Evolutionary conservation across 495 filamentous ascomycete genomes (phyloP), one percentile per base, ranked within the genome.

Genomic region (Sabuloglossum arenarium): DNA sequence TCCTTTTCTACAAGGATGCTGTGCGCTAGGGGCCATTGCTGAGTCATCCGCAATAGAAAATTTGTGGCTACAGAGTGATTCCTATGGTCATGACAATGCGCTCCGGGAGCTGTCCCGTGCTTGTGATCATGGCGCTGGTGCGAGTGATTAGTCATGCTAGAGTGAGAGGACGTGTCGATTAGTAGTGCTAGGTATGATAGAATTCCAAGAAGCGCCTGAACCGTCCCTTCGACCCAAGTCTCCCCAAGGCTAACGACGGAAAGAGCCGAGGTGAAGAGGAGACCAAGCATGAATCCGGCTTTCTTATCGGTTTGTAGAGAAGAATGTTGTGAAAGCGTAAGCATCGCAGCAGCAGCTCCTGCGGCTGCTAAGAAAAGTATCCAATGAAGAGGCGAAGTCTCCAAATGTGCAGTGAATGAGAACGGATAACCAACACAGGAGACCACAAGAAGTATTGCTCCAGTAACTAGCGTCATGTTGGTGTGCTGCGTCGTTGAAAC

Each of bases 1-100:
- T 99, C 90, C 61, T 88, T 90, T 61, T 95, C 88, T 25, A 81
- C 76, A 58, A 99, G 68, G 58, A 99, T 88, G 56, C 86, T 81
- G 57, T 94, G 80, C 14, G 94, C 58, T 14, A 97, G 66, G 2
- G 88, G 86, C 68, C 79, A 90, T 28, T 71, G 72, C 55, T 83
- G 73, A 19, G 79, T 80, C 34, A 73, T 71, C 0, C 69, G 74
- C 23, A 94, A 69, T 21, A 95, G 64, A 43, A 82, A 73, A 14
- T 71, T 77, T 21, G 84, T 85, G 28, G 25, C 47, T n/a, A 30
- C 12, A 51, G 47, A 51, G 47, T 30, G 25, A 23, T 29, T 27
- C 16, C 11, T n/a, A 30, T 51, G 47, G 47, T 16, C 25, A 51
- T 51, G 47, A 8, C 45, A 8, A 12, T 27, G 24, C 1, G 24